phyloP scores from a whole-genome alignment of 2,329 filamentous ascomycete genomes.

The Xylariaceae sp. region DNA sequence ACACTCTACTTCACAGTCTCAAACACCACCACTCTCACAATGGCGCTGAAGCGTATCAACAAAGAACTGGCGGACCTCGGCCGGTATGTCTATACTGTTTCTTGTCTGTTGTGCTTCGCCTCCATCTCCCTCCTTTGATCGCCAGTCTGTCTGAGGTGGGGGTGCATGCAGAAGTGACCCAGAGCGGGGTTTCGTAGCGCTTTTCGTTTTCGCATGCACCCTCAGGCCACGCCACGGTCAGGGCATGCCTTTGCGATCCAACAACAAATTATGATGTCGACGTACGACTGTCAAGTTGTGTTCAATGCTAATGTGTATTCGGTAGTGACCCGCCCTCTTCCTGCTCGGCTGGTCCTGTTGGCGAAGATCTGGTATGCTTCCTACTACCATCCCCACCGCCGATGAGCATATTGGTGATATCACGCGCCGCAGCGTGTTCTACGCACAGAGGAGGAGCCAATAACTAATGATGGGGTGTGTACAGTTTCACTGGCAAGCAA shows the following conservation, averaged over 20 bases:
- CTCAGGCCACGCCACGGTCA: background rate
- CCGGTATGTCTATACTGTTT: constrained; percentile 55
- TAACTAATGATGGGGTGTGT: constrained; percentile 29
- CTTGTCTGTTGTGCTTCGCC: constrained; percentile 7
- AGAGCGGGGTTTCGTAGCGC: constrained; percentile 22
- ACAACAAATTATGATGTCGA: too few species aligned
- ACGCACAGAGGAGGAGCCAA: too few species aligned
- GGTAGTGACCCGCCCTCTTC: constrained; percentile 93
- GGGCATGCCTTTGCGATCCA: too few species aligned
- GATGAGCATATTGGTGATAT: constrained; percentile 21
- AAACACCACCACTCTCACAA: constrained; percentile 38
- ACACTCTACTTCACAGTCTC: background rate
- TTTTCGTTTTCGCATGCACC: background rate
- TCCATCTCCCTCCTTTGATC: constrained; percentile 18
- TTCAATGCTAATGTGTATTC: constrained; percentile 13
- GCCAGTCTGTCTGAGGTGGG: constrained; percentile 24
- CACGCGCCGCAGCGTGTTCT: constrained; percentile 21
- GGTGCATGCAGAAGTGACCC: constrained; percentile 9
- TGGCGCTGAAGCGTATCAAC: constrained; percentile 93
- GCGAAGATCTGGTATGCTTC: constrained; percentile 82
- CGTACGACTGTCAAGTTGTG: background rate
- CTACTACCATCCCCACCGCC: constrained; percentile 29
- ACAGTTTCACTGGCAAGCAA: constrained; percentile 99
- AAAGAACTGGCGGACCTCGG: constrained; percentile 88
- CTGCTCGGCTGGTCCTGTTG: constrained; percentile 94